Evolutionary conservation across 1,139 yeast species (phyloP), one percentile per base, ranked within the genome.

Genomic region (Yamadazyma triangularis): DNA sequence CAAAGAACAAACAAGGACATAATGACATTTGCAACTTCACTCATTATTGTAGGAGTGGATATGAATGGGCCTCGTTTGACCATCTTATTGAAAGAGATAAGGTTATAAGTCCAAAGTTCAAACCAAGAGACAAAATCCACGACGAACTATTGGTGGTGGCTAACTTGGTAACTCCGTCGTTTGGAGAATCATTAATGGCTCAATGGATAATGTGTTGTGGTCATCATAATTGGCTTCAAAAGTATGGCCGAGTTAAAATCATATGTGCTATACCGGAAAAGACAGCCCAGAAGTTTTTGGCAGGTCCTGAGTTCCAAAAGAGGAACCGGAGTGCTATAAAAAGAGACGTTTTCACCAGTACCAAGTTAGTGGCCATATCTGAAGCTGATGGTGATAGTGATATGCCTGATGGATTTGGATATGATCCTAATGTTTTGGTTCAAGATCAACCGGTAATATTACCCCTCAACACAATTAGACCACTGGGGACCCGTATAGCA

Each of bases 151-250:
- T 89, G 24, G 61, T 84, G 19, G 62, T 78, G 2, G 94, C 80
- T 1, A 82, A 84, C 49, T 62, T 84, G 29, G 65, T 70, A 10
- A 18, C 44, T 1, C 37, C 53, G 21, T 47, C 47, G 23, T 55
- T 62, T 16, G 87, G 87, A 5, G 94, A 84, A 50, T 75, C 81
- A 28, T 64, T 85, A 15, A 55, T 82, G 23, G 81, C 85, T 29
- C 95, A 87, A 57, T 84, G 89, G 78, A 54, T 84, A 20, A 70
- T 70, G 44, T 84, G 95, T 51, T 62, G 81, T 26, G 77, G 74
- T 1, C 71, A 80, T 50, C 66, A 72, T 30, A 84, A 83, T 47
- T 86, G 95, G 96, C 53, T 85, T 11, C 83, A 79, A 43, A 64
- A 66, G 41, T 83, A 71, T 50, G 95, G 95, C 0, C 64, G 83